Evolutionary conservation across 768 basidiomycete genomes (phyloP).

Genomic region (Agrocybe pediades): DNA sequence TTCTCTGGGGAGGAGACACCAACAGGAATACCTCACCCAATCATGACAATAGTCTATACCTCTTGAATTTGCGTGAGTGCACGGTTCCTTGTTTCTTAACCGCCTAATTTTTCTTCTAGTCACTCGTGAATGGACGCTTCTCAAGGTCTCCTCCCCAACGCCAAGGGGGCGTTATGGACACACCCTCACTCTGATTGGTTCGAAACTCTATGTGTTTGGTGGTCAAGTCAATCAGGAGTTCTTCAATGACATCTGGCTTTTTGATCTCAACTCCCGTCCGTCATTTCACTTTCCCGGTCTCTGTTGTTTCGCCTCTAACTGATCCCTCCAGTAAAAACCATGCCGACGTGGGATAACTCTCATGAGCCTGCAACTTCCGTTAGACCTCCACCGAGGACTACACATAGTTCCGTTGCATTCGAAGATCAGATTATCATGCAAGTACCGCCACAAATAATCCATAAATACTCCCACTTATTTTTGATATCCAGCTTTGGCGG

Average conservation of each 20-base stretch:
- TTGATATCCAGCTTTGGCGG: conserved; percentile 82
- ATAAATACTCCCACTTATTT: no score
- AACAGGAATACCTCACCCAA: conserved; percentile 72
- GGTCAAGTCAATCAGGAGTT: conserved; percentile 95
- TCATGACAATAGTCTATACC: conserved; percentile 89
- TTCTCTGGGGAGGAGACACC: conserved; percentile 99
- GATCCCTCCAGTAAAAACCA: conserved; percentile 63
- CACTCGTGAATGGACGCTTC: conserved; percentile 90
- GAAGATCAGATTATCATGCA: conserved; percentile 82
- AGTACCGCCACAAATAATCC: conserved; percentile 30
- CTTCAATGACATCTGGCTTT: conserved; percentile 89
- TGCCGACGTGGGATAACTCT: conserved; percentile 73
- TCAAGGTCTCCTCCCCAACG: conserved; percentile 68
- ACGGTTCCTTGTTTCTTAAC: neutral
- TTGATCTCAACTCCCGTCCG: conserved; percentile 91
- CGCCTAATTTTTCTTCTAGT: conserved; percentile 49
- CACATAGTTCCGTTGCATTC: conserved; percentile 80
- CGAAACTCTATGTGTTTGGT: conserved; percentile 89
- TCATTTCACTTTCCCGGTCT: conserved; percentile 5
- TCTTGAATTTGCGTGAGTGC: conserved; percentile 69
- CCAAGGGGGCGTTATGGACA: conserved; percentile 93
- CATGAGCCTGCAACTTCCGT: conserved; percentile 59
- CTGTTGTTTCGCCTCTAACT: neutral
- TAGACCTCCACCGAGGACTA: conserved; percentile 77
- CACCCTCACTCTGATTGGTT: conserved; percentile 84